Evolutionary conservation across 1,284 basidiomycete species (phyloP), one percentile per base, ranked within the genome.

Genomic region (Rhodotorula glutinis): DNA sequence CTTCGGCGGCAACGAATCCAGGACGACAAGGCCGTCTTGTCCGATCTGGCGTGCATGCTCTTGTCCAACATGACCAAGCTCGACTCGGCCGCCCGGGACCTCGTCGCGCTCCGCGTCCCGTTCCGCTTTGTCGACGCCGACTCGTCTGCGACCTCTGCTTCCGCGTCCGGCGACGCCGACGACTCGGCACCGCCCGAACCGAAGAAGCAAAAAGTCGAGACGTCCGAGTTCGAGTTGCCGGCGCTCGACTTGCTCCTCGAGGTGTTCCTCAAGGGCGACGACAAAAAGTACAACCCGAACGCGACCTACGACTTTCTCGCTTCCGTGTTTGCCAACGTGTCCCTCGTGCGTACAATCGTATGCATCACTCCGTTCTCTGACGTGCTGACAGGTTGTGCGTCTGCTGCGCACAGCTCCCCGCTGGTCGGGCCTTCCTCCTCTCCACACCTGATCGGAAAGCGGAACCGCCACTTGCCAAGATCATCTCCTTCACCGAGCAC

Each of bases 21-120:
- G 93, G 89, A 95, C 79, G 88, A 90, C 10, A 86, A 89, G 69
- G 88, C 94, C 7, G 86, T 91, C 61, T 86, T 97, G 25, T 92
- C 93, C 41, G 95, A 98, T 80, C 85, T 98, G 16, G 92, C 93
- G 1, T 87, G 91, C 41, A 98, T 99, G 96, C 84, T 98, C 1
- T 84, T 98, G 10, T 97, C 94, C 25, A 99, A 99, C 79, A 82
- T 98, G 53, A 92, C 92, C 21, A 86, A 90, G 19, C 87, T 91
- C 60, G 83, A 91, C 8, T 81, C 84, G 0, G 84, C 90, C 57
- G 88, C 89, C 70, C 81, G 86, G 4, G 79, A 83, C 2, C 80
- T 97, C 16, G 81, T 94, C 5, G 82, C 83, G 4, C 81, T 94
- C 43, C 85, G 84, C 63, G 82, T 94, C 57, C 80, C 86, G 2